Evolutionary conservation across 2,329 filamentous ascomycete genomes (phyloP).

Genomic region (Aspergillus sojae): DNA sequence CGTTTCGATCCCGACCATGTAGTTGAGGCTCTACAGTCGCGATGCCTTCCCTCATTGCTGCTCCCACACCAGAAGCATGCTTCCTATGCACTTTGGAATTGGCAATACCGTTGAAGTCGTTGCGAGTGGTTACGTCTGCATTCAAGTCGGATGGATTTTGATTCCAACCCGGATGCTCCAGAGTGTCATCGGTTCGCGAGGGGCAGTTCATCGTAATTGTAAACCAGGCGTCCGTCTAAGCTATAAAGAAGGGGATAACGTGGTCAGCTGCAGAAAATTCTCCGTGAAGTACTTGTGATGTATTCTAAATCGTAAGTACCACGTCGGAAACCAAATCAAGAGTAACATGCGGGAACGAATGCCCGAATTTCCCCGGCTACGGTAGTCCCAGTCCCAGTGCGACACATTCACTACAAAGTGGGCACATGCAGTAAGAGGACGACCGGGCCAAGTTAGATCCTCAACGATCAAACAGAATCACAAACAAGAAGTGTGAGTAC

Average conservation of each 20-base stretch:
- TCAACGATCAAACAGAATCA: not conserved
- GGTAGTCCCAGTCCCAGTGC: not conserved
- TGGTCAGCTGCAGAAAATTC: not conserved
- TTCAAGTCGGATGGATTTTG: slow-evolving; percentile 62
- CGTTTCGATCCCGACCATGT: slow-evolving; percentile 24
- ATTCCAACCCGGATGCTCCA: slow-evolving; percentile 59
- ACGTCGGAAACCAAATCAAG: slow-evolving; percentile 6
- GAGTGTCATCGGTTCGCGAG: slow-evolving; percentile 60
- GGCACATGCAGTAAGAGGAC: slow-evolving; percentile 12
- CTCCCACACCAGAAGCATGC: slow-evolving; percentile 30
- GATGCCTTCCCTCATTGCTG: slow-evolving; percentile 25
- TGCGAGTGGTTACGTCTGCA: slow-evolving; percentile 63
- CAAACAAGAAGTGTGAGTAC: not conserved
- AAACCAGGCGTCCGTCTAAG: not conserved
- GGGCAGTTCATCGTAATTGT: slow-evolving; percentile 63
- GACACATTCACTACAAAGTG: slow-evolving; percentile 1
- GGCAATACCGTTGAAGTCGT: slow-evolving; percentile 63
- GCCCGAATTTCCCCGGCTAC: slow-evolving; percentile 30
- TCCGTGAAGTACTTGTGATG: not conserved
- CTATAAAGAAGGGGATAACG: not conserved
- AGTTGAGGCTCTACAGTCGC: slow-evolving; percentile 25
- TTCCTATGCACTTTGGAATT: slow-evolving; percentile 58
- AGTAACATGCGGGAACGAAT: slow-evolving; percentile 17
- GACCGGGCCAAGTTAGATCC: not conserved
- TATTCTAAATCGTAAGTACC: not conserved